phyloP scores from a whole-genome alignment of 2,329 filamentous ascomycete species.

The Mariannaea elegans region DNA sequence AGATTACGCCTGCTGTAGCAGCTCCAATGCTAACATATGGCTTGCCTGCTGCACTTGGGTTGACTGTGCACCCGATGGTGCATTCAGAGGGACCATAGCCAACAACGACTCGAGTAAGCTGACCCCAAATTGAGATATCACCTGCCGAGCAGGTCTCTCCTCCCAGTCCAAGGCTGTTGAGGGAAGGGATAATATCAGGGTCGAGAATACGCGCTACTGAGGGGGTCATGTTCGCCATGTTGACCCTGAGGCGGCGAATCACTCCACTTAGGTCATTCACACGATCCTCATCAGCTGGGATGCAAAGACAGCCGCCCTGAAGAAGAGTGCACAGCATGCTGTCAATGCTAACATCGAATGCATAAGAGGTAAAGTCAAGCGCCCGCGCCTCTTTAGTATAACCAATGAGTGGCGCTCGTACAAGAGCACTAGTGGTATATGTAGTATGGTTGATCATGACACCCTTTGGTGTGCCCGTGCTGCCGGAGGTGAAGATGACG shows the following conservation, averaged over 20 bases:
- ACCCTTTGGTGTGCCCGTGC: conserved; percentile 71
- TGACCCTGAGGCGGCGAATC: conserved; percentile 54
- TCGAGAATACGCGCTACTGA: conserved; percentile 59
- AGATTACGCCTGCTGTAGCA: conserved; percentile 57
- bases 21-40: conserved; percentile 54
- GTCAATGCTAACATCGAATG: conserved; percentile 63
- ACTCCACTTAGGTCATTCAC: conserved; percentile 59
- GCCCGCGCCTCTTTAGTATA: conserved; percentile 52
- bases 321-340: conserved; percentile 63
- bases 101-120: conserved; percentile 57
- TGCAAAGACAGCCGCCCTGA: conserved; percentile 60
- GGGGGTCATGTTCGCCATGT: conserved; percentile 60
- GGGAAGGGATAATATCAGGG: conserved; percentile 53
- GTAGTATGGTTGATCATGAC: conserved; percentile 62
- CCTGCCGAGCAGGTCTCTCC: conserved; percentile 63
- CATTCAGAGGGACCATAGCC: conserved; percentile 65
- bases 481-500: conserved; percentile 73
- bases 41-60: conserved; percentile 49
- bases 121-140: conserved; percentile 58
- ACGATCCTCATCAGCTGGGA: conserved; percentile 63
- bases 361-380: conserved; percentile 60
- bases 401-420: conserved; percentile 45
- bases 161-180: conserved; percentile 58
- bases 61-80: conserved; percentile 61
- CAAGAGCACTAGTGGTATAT: conserved; percentile 52